A percentile compares a stretch with the other conserved stretches of the same genome.
Evolutionary conservation across 139 green algal genomes (phyloP).

Genomic region (Nannochloris sp.): DNA sequence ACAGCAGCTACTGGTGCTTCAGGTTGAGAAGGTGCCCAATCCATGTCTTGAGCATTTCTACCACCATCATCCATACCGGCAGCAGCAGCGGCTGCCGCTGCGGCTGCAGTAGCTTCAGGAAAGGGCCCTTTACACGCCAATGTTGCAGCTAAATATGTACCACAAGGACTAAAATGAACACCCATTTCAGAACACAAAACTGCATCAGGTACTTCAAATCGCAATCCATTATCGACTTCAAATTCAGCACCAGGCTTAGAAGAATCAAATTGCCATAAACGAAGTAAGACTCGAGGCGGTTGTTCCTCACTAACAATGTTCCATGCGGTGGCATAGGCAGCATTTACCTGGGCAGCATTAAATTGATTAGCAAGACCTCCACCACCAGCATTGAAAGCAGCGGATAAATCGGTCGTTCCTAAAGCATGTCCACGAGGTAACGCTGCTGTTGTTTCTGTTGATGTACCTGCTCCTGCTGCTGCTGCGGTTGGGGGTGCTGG

Average conservation of each 20-base stretch:
- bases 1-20: neutral
- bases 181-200: constrained; percentile 91
- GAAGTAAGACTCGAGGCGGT: constrained; percentile 65
- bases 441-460: too few species aligned
- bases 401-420: neutral
- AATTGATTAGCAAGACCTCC: neutral
- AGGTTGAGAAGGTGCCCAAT: neutral
- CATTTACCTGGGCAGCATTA: constrained; percentile 18
- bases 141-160: constrained; percentile 66
- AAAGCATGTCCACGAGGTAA: neutral
- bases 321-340: constrained; percentile 35
- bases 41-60: neutral
- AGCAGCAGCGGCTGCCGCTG: neutral
- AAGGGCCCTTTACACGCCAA: constrained; percentile 39
- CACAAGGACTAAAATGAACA: constrained; percentile 76
- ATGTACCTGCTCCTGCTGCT: too few species aligned
- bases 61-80: neutral
- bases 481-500: neutral
- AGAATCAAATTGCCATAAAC: constrained; percentile 60
- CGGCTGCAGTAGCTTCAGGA: neutral
- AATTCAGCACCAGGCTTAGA: constrained; percentile 13
- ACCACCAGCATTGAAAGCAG: neutral
- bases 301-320: constrained; percentile 51
- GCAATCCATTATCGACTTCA: constrained; percentile 10
- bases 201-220: constrained; percentile 53